Conservation (phyloP, 1,284 basidiomycete genomes). For the Psilocybe mexicana region DNA sequence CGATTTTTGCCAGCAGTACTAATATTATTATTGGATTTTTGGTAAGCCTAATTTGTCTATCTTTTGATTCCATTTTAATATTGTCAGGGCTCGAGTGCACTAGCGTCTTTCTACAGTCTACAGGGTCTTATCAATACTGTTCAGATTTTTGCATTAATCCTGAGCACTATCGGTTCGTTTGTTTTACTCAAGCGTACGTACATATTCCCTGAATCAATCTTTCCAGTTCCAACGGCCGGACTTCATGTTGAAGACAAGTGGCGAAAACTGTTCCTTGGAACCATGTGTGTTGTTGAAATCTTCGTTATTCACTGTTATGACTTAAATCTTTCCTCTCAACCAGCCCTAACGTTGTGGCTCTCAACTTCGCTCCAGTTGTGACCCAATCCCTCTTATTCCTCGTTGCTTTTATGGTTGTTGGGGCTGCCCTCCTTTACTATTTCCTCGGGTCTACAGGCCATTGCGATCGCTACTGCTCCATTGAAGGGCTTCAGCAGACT, state of each 20-base stretch:
- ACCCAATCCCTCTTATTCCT: constrained; percentile 57
- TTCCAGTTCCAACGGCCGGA: constrained; percentile 44
- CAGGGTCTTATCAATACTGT: constrained; percentile 67
- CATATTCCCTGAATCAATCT: neutral
- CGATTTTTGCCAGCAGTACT: constrained; percentile 45
- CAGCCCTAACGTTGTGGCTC: constrained; percentile 69
- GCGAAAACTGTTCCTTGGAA: constrained; percentile 61
- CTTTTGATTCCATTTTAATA: neutral
- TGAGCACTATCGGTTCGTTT: constrained; percentile 60
- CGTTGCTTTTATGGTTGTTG: constrained; percentile 52
- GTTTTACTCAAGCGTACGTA: neutral
- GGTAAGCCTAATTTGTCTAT: constrained; percentile 39
- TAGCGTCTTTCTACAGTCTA: constrained; percentile 67
- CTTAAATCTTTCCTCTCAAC: constrained; percentile 5
- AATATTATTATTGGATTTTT: constrained; percentile 50
- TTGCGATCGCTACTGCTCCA: constrained; percentile 47
- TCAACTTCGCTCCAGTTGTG: constrained; percentile 63
- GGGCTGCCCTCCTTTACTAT: constrained; percentile 53
- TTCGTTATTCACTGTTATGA: neutral
- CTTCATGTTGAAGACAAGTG: constrained; percentile 45
- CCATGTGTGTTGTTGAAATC: constrained; percentile 48
- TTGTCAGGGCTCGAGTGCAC: constrained; percentile 61
- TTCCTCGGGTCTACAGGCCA: constrained; percentile 52
- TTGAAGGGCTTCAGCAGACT: constrained; percentile 57
- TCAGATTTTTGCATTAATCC: constrained; percentile 68